Conservation (phyloP, 257 asterid genomes). For the Coffea eugenioides region DNA sequence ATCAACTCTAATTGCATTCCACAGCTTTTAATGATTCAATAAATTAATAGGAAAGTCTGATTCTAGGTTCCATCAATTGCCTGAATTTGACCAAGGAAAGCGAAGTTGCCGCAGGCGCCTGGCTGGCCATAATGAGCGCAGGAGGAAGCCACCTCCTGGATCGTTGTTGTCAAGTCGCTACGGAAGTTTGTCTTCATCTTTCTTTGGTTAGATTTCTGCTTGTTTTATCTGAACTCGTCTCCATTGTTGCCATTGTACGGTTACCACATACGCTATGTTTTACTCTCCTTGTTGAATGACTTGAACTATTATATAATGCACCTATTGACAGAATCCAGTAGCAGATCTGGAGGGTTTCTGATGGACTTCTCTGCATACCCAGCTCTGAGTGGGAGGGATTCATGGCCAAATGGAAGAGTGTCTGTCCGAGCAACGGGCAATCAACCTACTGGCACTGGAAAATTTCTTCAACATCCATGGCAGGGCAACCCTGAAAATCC, state of each 20-base stretch:
- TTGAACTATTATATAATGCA: constrained; percentile 13
- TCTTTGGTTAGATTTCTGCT: constrained; percentile 49
- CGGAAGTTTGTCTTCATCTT: constrained; percentile 51
- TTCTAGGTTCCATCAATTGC: constrained; percentile 79
- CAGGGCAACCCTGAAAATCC: constrained; percentile 50
- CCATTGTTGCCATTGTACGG: background rate
- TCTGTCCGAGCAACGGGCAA: constrained; percentile 39
- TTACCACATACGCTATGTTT: background rate
- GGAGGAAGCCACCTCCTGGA: constrained; percentile 79
- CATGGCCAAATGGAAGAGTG: constrained; percentile 41
- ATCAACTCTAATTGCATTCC: background rate
- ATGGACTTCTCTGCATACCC: constrained; percentile 68
- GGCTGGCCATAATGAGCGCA: constrained; percentile 91
- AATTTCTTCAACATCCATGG: constrained; percentile 48
- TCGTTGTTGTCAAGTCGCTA: constrained; percentile 52
- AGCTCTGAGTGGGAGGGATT: constrained; percentile 34
- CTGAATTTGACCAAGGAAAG: constrained; percentile 90
- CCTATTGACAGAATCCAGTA: constrained; percentile 47
- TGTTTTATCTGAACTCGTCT: background rate
- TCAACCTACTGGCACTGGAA: constrained; percentile 37
- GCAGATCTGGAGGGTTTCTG: constrained; percentile 60
- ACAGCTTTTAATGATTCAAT: background rate
- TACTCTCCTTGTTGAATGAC: background rate
- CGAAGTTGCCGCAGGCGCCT: constrained; percentile 94
- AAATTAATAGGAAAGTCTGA: constrained; percentile 17